These are phyloP conservation scores for Hypoxylon sp. DNA, from an alignment of 2,329 filamentous ascomycete genomes.

Conservation along the genomic window DNA sequence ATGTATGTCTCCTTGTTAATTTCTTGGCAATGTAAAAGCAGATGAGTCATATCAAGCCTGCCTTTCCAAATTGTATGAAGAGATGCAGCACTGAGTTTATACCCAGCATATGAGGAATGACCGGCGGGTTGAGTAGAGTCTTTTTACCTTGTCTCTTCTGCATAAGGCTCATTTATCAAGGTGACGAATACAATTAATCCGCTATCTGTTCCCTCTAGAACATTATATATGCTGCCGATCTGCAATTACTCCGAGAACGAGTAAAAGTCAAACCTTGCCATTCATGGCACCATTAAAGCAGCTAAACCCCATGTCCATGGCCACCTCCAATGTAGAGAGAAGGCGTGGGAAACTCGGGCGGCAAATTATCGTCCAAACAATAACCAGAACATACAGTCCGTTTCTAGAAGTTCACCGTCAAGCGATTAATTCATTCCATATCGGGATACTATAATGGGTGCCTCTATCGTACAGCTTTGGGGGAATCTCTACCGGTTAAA, in stretches of 20 bases:
- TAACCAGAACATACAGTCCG: slow-evolving; percentile 36
- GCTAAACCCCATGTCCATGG: slow-evolving; percentile 7
- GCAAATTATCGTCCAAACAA: slow-evolving; percentile 30
- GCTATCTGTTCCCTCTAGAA: background rate
- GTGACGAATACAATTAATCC: slow-evolving; percentile 16
- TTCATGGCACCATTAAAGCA: slow-evolving; percentile 3
- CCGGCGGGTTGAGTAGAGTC: background rate
- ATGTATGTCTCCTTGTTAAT: background rate
- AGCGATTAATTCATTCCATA: slow-evolving; percentile 24
- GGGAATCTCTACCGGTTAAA: slow-evolving; percentile 42
- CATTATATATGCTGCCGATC: slow-evolving; percentile 25
- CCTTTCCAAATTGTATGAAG: background rate
- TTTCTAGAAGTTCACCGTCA: slow-evolving; percentile 29
- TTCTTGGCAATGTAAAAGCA: background rate
- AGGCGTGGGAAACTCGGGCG: slow-evolving; percentile 29
- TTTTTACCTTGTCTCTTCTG: slow-evolving; percentile 22
- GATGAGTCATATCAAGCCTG: background rate
- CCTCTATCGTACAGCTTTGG: slow-evolving; percentile 27
- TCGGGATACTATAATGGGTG: slow-evolving; percentile 35
- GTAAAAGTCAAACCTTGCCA: slow-evolving; percentile 11
- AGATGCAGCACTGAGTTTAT: slow-evolving; percentile 7
- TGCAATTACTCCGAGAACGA: slow-evolving; percentile 6
- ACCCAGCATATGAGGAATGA: slow-evolving; percentile 8
- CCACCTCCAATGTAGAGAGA: slow-evolving; percentile 7
- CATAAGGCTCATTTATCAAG: slow-evolving; percentile 22